Evolutionary conservation across 1,139 yeast genomes (phyloP), one percentile per base, ranked within the genome.

Genomic region (Geotrichum siamense): DNA sequence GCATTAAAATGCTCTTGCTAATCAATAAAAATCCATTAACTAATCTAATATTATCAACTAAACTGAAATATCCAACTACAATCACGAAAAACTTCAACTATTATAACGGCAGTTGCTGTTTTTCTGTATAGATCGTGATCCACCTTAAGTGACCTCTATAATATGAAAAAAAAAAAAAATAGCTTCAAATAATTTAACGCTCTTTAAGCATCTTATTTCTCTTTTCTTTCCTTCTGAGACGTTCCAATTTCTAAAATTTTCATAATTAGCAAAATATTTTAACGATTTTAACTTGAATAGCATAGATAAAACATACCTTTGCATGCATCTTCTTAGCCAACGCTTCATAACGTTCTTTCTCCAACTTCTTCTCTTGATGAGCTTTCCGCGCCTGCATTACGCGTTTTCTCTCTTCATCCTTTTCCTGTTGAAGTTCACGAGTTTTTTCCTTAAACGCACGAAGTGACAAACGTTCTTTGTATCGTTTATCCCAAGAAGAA

Each of bases 151-250:
- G 10, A 23, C 26, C 6, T 8, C 26, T 25, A 25, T 13, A 15
- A 26, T 21, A 25, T 13, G 13, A 19, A 34, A 13, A 16, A 34
- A 5, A 34, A 34, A 12, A 31, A 12, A 23, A 23, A 23, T 6
- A 23, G 10, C 10, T 6, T 10, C 10, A 8, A 10, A 23, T 23
- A n/a, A n/a, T 41, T 47, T 55, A 65, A 40, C 71, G 68, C 49
- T 68, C 72, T 51, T 66, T 66, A 44, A 68, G 60, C 49, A 67
- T 50, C 58, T 68, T 68, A 57, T 68, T 68, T 43, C 72, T 58
- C 61, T 68, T 68, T 47, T 68, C 72, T 27, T 68, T 55, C 43
- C 62, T 54, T 51, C 60, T 54, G 43, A 66, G 43, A 31, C 72
- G 58, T 37, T 66, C 72, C n/a, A 68, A 64, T 40, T 56, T 55